These are phyloP conservation scores for Rhynchospora breviuscula DNA, from an alignment of 176 grass and related monocot genomes.

Conservation along the genomic window DNA sequence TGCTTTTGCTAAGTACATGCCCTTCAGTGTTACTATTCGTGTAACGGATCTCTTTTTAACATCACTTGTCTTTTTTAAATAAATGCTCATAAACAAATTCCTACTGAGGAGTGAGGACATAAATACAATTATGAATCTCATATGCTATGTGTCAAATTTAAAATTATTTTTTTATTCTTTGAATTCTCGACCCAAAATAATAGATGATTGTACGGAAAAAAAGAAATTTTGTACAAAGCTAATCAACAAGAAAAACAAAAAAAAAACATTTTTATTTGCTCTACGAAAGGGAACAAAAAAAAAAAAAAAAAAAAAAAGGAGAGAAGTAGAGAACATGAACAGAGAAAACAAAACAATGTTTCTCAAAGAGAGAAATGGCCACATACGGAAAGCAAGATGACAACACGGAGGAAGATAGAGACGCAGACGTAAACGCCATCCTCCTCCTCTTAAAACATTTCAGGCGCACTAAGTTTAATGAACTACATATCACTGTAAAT, in stretches of 20 bases:
- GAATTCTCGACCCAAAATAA: background rate
- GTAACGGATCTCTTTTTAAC: background rate
- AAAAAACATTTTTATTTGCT: background rate
- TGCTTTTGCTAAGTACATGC: background rate
- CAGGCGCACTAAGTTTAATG: background rate
- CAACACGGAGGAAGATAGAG: constrained; percentile 5
- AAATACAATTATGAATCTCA: no score
- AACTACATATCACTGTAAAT: background rate
- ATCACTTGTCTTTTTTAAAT: no score
- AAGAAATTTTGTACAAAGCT: background rate
- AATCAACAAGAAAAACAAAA: background rate
- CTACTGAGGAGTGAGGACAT: no score
- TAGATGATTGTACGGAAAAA: background rate
- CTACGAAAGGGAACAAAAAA: background rate
- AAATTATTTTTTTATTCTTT: background rate
- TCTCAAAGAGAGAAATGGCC: background rate
- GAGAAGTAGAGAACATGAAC: background rate
- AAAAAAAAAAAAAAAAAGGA: background rate
- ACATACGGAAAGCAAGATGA: background rate
- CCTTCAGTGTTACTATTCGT: background rate
- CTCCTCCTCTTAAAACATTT: background rate
- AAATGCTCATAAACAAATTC: no score
- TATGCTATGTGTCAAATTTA: no score
- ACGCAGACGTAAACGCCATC: constrained; percentile 20
- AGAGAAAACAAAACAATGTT: background rate